Conservation (phyloP, 805 yeast genomes). For the Debaryomyces maramus region DNA sequence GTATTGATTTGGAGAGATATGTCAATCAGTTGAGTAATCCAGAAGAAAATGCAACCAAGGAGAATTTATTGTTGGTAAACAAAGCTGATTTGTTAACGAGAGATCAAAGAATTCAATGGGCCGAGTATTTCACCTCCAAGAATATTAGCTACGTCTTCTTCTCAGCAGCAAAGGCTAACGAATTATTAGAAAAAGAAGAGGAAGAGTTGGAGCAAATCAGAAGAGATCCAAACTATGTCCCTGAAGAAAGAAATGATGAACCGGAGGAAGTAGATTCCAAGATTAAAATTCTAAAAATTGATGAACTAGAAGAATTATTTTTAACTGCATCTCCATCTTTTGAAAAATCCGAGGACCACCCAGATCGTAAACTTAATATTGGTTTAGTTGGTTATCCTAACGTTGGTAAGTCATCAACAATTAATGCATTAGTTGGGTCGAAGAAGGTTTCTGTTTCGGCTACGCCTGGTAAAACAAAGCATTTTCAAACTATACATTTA, state of each 20-base stretch:
- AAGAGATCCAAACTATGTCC: slow-evolving; percentile 17
- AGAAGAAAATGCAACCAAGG: slow-evolving; percentile 51
- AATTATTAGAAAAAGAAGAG: slow-evolving; percentile 63
- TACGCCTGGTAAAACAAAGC: slow-evolving; percentile 98
- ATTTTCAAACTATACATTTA: slow-evolving; percentile 91
- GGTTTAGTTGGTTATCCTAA: slow-evolving; percentile 98
- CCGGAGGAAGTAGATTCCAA: slow-evolving; percentile 23
- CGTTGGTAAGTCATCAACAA: slow-evolving; percentile 90
- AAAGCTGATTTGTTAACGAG: slow-evolving; percentile 86
- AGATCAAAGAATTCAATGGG: slow-evolving; percentile 83
- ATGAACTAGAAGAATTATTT: slow-evolving; percentile 81
- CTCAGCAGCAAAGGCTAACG: slow-evolving; percentile 86
- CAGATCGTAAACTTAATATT: slow-evolving; percentile 68
- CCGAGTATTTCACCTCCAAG: slow-evolving; percentile 67
- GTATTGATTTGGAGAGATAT: slow-evolving; percentile 81
- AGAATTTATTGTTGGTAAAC: slow-evolving; percentile 80
- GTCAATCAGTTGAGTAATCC: slow-evolving; percentile 70
- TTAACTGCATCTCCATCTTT: slow-evolving; percentile 72
- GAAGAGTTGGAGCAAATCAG: slow-evolving; percentile 38
- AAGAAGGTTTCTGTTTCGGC: slow-evolving; percentile 98
- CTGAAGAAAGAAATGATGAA: slow-evolving; percentile 16
- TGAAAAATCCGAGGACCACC: slow-evolving; percentile 56
- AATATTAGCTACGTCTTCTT: slow-evolving; percentile 86
- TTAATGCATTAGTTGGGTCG: slow-evolving; percentile 93
- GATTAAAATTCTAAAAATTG: slow-evolving; percentile 73